phyloP scores from a whole-genome alignment of 108 stramenopile genomes.

The Mayamaea pseudoterrestris region DNA sequence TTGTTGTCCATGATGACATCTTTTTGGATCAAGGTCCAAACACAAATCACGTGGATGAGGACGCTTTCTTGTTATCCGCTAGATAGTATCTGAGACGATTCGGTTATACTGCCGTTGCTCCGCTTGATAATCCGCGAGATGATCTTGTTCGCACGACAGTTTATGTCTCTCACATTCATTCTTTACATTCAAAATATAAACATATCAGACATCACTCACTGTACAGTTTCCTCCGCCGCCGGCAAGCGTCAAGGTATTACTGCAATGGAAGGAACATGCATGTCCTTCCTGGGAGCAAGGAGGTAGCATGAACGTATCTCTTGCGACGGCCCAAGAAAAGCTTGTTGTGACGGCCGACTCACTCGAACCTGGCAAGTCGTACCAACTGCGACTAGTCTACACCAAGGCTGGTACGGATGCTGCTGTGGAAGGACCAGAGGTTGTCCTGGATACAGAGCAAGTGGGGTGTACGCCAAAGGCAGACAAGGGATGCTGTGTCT shows the following conservation, averaged over 20 bases:
- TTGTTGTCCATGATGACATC: constrained; percentile 3
- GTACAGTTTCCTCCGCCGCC: constrained; percentile 11
- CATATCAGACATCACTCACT: not conserved
- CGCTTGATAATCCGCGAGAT: not conserved
- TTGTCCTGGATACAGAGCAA: constrained; percentile 53
- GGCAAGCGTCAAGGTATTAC: constrained; percentile 29
- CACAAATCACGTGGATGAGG: constrained; percentile 13
- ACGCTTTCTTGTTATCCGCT: constrained; percentile 17
- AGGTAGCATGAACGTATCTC: constrained; percentile 12
- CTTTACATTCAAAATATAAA: not conserved
- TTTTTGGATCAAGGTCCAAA: constrained; percentile 11
- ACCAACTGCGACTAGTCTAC: constrained; percentile 29
- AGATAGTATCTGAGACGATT: constrained; percentile 52
- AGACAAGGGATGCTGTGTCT: constrained; percentile 12
- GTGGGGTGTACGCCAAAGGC: constrained; percentile 44
- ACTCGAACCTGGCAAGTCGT: constrained; percentile 38
- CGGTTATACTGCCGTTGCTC: not conserved
- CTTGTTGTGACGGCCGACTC: constrained; percentile 9
- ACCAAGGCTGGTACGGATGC: constrained; percentile 6
- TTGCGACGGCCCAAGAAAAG: constrained; percentile 2
- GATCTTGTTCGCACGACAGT: not conserved
- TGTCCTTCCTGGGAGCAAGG: constrained; percentile 26
- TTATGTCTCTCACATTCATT: not conserved
- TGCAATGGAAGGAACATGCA: constrained; percentile 6
- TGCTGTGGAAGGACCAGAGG: constrained; percentile 12